These are phyloP conservation scores for Recurvomyces mirabilis DNA, from an alignment of 495 filamentous ascomycete genomes.

Conservation along the genomic window DNA sequence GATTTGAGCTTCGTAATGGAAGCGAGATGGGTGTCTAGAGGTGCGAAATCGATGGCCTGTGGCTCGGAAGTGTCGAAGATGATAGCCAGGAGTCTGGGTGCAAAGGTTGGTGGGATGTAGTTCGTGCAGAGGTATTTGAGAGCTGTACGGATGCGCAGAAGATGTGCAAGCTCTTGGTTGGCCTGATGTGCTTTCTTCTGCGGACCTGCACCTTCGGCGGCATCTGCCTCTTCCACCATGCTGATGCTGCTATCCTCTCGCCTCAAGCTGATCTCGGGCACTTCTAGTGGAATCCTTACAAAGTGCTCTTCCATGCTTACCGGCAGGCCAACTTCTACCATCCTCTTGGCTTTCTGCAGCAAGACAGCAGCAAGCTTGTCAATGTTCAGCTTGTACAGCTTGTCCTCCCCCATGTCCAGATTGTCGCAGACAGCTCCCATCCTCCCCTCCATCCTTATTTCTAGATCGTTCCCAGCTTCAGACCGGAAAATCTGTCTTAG, in stretches of 20 bases:
- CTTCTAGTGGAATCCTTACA: conserved; percentile 60
- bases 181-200: conserved; percentile 21
- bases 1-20: conserved; percentile 51
- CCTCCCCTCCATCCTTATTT: conserved; percentile 26
- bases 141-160: conserved; percentile 64
- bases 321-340: conserved; percentile 56
- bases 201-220: background rate
- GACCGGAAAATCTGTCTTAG: conserved; percentile 1
- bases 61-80: too few species aligned
- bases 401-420: conserved; percentile 56
- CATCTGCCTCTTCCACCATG: background rate
- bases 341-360: conserved; percentile 56
- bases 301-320: conserved; percentile 78
- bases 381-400: conserved; percentile 65
- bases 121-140: conserved; percentile 63
- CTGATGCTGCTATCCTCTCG: conserved; percentile 29
- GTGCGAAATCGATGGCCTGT: conserved; percentile 49
- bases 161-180: conserved; percentile 31
- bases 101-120: conserved; percentile 52
- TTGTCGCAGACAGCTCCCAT: conserved; percentile 62
- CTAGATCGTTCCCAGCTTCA: conserved; percentile 13
- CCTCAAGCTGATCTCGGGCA: conserved; percentile 46
- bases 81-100: conserved; percentile 18
- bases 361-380: conserved; percentile 57
- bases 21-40: conserved; percentile 55